These are phyloP conservation scores for Fusarium annulatum DNA, from an alignment of 2,329 filamentous ascomycete genomes.

Conservation along the genomic window DNA sequence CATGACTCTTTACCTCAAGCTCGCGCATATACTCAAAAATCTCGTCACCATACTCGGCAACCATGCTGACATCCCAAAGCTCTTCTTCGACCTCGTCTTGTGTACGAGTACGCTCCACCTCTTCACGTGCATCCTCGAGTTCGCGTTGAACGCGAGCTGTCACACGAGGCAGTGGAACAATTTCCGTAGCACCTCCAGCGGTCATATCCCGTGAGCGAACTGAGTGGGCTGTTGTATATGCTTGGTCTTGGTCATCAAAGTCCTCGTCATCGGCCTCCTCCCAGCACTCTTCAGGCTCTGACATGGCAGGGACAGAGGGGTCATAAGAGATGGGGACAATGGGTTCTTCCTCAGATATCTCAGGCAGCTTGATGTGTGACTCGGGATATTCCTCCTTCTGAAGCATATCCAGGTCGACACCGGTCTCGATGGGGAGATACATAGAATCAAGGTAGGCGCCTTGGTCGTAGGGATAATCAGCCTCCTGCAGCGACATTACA, in stretches of 20 bases:
- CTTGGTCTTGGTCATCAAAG: slow-evolving; percentile 70
- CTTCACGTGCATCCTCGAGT: slow-evolving; percentile 71
- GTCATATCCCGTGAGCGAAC: slow-evolving; percentile 75
- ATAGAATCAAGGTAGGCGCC: slow-evolving; percentile 46
- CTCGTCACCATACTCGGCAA: slow-evolving; percentile 94
- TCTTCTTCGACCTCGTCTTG: slow-evolving; percentile 88
- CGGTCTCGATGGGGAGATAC: slow-evolving; percentile 41
- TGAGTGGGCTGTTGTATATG: slow-evolving; percentile 81
- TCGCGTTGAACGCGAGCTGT: slow-evolving; percentile 78
- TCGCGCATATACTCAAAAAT: slow-evolving; percentile 93
- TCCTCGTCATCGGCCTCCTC: slow-evolving; percentile 81
- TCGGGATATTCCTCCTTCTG: slow-evolving; percentile 42
- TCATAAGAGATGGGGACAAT: slow-evolving; percentile 37
- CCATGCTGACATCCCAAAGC: slow-evolving; percentile 95
- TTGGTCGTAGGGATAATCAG: slow-evolving; percentile 39
- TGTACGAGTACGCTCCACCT: slow-evolving; percentile 76
- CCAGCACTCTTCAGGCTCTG: slow-evolving; percentile 75
- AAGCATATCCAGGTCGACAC: slow-evolving; percentile 38
- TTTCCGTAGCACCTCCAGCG: slow-evolving; percentile 60
- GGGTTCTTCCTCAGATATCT: slow-evolving; percentile 48
- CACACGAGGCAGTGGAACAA: slow-evolving; percentile 76
- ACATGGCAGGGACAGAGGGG: slow-evolving; percentile 45
- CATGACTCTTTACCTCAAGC: slow-evolving; percentile 74
- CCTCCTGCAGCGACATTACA: slow-evolving; percentile 27
- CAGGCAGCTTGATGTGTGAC: slow-evolving; percentile 44